These are phyloP conservation scores for Podospora conica DNA, from an alignment of 495 filamentous ascomycete species.

Conservation along the genomic window DNA sequence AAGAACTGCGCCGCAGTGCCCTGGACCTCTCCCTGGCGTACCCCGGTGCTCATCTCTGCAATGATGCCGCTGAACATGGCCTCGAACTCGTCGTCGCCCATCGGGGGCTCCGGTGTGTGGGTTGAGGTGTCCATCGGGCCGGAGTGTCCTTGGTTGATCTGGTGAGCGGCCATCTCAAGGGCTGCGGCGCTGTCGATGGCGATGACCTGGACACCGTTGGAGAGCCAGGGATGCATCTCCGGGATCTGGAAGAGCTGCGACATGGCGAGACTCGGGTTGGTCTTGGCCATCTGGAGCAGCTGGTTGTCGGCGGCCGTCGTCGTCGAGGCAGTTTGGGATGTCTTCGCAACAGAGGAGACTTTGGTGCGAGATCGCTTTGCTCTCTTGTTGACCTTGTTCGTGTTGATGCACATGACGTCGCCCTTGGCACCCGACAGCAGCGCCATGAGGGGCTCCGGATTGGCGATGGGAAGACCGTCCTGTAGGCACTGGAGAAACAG, in stretches of 20 bases:
- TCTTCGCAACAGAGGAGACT: not conserved
- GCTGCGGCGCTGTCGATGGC: not conserved
- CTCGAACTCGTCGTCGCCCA: not conserved
- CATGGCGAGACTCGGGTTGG: not conserved
- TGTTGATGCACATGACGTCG: constrained; percentile 26
- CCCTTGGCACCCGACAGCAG: constrained; percentile 17
- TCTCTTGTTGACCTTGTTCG: not conserved
- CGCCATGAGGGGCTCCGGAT: constrained; percentile 17
- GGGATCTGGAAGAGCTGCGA: not conserved
- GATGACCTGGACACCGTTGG: not conserved
- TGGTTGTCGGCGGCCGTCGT: not conserved
- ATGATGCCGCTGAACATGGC: not conserved
- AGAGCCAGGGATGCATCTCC: not conserved
- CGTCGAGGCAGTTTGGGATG: not conserved
- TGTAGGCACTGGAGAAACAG: constrained; percentile 21
- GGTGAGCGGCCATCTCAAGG: not conserved
- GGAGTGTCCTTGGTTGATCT: not conserved
- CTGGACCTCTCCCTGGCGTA: not conserved
- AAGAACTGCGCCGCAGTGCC: not conserved
- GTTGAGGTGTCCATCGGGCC: not conserved
- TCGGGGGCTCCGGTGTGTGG: not conserved
- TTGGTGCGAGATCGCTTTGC: not conserved
- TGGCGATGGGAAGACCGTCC: constrained; percentile 19
- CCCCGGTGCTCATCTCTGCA: not conserved
- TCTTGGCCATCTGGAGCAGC: not conserved